Conservation (phyloP, 2,329 filamentous ascomycete genomes). For the Sporothrix brunneoviolacea region DNA sequence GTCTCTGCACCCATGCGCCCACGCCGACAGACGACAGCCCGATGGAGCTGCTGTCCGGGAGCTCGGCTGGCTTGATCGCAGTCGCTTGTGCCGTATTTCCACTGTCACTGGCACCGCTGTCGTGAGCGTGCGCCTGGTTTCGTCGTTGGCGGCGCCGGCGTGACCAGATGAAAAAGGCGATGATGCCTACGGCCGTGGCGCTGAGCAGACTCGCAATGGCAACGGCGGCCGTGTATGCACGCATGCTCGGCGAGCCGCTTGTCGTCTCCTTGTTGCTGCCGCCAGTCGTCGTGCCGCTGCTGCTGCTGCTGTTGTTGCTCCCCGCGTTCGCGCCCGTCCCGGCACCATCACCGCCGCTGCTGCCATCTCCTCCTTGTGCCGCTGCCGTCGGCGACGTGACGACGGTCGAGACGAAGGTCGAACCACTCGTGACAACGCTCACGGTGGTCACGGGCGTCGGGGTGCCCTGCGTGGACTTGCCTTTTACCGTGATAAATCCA, state of each 20-base stretch:
- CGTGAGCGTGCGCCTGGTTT: neutral
- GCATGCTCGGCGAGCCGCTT: neutral
- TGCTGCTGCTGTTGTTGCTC: neutral
- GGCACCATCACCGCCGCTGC: neutral
- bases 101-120: too few species aligned
- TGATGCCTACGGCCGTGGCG: neutral
- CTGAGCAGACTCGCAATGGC: conserved; percentile 1
- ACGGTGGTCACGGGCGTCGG: conserved; percentile 1
- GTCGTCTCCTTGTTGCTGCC: neutral
- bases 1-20: conserved; percentile 7
- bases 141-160: neutral
- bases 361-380: neutral
- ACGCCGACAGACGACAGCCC: conserved; percentile 10
- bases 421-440: neutral
- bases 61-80: neutral
- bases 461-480: too few species aligned
- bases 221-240: conserved; percentile 5
- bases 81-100: too few species aligned
- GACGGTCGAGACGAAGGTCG: neutral
- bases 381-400: neutral
- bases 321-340: neutral
- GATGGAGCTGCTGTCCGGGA: neutral
- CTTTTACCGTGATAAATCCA: too few species aligned
- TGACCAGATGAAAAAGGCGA: neutral
- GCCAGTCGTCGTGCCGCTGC: neutral